A percentile compares a stretch with the other conserved stretches of the same genome.
These are phyloP conservation scores for Lactarius sanguifluus DNA, from an alignment of 768 basidiomycete genomes.

Conservation along the genomic window DNA sequence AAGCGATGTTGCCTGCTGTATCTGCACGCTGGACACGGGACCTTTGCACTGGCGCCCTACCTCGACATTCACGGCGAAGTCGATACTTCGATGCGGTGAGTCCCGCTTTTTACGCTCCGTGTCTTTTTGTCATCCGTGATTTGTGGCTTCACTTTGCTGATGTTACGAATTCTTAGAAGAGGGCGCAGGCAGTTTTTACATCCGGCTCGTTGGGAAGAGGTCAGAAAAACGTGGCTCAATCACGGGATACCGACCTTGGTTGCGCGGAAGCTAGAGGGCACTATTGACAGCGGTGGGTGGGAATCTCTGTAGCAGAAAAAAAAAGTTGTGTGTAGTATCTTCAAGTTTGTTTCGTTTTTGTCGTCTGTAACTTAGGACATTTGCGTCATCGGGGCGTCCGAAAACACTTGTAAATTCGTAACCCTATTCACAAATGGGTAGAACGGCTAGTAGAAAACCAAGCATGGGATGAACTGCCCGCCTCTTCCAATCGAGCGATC, in stretches of 20 bases:
- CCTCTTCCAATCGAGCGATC: constrained; percentile 30
- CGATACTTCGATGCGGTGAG: constrained; percentile 87
- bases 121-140: neutral
- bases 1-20: constrained; percentile 90
- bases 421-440: constrained; percentile 3
- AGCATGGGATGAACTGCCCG: constrained; percentile 9
- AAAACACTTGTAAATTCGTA: constrained; percentile 11
- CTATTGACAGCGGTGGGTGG: constrained; percentile 92
- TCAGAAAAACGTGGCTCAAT: constrained; percentile 86
- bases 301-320: constrained; percentile 58
- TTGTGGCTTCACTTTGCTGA: constrained; percentile 2
- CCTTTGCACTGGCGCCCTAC: constrained; percentile 86
- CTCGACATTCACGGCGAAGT: constrained; percentile 93
- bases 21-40: constrained; percentile 85
- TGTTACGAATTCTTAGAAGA: constrained; percentile 49
- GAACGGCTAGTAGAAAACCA: constrained; percentile 18
- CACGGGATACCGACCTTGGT: constrained; percentile 89
- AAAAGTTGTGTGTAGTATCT: neutral
- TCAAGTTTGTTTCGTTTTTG: neutral
- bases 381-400: constrained; percentile 10
- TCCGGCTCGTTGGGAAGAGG: constrained; percentile 83
- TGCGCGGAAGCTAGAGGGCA: constrained; percentile 84
- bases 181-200: constrained; percentile 89
- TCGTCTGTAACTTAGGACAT: constrained; percentile 20
- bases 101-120: constrained; percentile 10